These are phyloP conservation scores for Diaporthe vaccinii DNA, from an alignment of 2,329 filamentous ascomycete genomes.

Conservation along the genomic window DNA sequence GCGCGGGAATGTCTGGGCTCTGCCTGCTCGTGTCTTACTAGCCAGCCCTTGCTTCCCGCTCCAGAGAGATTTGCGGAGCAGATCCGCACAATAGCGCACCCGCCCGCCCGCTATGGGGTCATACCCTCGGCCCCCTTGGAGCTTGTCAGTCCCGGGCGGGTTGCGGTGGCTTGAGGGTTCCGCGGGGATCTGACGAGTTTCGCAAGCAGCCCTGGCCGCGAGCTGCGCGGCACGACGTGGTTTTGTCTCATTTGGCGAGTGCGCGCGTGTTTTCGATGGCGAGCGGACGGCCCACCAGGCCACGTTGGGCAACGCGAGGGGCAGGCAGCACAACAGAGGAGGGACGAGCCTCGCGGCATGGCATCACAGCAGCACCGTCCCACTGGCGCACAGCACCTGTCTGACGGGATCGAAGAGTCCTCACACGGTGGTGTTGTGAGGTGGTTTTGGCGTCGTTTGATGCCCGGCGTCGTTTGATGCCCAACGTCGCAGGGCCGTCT, in stretches of 20 bases:
- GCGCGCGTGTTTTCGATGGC: not conserved
- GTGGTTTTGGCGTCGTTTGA: not conserved
- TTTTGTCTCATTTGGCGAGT: not conserved
- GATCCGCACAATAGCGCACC: conserved; percentile 13
- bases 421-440: not conserved
- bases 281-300: not conserved
- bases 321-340: not conserved
- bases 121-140: not conserved
- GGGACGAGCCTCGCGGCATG: not conserved
- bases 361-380: not conserved
- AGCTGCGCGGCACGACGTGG: conserved; percentile 1
- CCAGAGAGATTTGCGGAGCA: conserved; percentile 19
- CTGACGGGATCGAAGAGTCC: not conserved
- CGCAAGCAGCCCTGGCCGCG: not conserved
- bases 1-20: conserved; percentile 3
- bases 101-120: conserved; percentile 8
- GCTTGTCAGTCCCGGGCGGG: not conserved
- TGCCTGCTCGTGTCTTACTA: conserved; percentile 4
- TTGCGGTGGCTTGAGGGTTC: not conserved
- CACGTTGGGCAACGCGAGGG: not conserved
- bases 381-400: not conserved
- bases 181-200: not conserved
- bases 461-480: not conserved
- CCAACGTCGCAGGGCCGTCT: not conserved
- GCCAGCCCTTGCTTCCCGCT: conserved; percentile 6